A percentile compares a stretch with the other conserved stretches of the same genome.
These are phyloP conservation scores for Erythrophleum ivorense DNA, from an alignment of 331 rosid species.

Conservation along the genomic window DNA sequence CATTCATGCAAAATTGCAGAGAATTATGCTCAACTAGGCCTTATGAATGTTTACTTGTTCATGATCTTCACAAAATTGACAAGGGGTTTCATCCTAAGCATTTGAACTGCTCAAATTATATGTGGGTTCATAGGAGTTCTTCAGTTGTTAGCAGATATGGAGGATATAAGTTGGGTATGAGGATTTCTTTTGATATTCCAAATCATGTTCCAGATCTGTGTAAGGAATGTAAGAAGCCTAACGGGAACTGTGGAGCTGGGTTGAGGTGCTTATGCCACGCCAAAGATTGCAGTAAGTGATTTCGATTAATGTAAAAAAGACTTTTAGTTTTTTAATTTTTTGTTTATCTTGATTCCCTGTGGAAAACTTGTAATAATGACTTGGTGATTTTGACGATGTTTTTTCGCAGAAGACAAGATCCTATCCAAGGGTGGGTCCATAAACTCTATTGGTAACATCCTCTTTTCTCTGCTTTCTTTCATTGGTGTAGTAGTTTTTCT, in stretches of 20 bases:
- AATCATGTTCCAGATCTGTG: constrained; percentile 64
- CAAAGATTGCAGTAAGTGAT: constrained; percentile 72
- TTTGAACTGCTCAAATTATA: constrained; percentile 61
- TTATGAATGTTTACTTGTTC: constrained; percentile 52
- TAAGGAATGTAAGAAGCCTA: constrained; percentile 61
- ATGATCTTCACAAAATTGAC: constrained; percentile 48
- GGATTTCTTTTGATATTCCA: constrained; percentile 60
- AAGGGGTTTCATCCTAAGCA: constrained; percentile 56
- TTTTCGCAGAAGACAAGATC: constrained; percentile 70
- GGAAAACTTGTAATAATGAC: constrained; percentile 13
- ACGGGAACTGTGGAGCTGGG: constrained; percentile 70
- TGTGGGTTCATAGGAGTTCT: constrained; percentile 45
- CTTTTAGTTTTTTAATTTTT: background rate
- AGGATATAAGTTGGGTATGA: constrained; percentile 51
- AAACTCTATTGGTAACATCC: constrained; percentile 36
- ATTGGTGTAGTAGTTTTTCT: constrained; percentile 26
- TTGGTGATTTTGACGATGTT: constrained; percentile 26
- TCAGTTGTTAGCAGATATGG: constrained; percentile 39
- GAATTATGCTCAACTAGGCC: constrained; percentile 30
- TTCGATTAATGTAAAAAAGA: background rate
- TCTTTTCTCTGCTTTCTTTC: constrained; percentile 45
- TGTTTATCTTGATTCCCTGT: background rate
- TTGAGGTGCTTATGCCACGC: constrained; percentile 79
- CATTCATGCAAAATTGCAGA: constrained; percentile 39
- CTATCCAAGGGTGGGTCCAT: constrained; percentile 48